These are phyloP conservation scores for Choiromyces venosus DNA, from an alignment of 495 filamentous ascomycete genomes.

Conservation along the genomic window DNA sequence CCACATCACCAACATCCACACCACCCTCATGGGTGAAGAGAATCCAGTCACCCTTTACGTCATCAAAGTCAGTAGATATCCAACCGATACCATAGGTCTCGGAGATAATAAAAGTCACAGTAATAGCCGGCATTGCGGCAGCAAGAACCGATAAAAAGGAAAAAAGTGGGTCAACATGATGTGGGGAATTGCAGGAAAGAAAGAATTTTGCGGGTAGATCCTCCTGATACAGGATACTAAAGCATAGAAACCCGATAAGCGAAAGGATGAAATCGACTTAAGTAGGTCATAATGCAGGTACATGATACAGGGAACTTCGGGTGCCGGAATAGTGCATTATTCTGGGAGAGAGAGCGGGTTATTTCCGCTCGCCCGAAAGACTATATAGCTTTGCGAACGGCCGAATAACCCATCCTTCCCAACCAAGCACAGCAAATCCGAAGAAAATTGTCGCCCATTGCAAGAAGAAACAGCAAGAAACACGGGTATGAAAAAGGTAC, in stretches of 20 bases:
- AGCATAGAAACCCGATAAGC: slow-evolving; percentile 23
- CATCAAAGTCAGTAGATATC: slow-evolving; percentile 22
- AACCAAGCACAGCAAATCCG: slow-evolving; percentile 13
- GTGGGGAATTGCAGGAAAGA: slow-evolving; percentile 5
- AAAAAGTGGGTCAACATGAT: slow-evolving; percentile 9
- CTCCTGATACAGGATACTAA: slow-evolving; percentile 21
- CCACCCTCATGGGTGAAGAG: slow-evolving; percentile 99
- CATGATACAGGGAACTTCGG: slow-evolving; percentile 20
- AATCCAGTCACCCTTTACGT: slow-evolving; percentile 88
- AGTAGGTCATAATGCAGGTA: slow-evolving; percentile 16
- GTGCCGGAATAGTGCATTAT: slow-evolving; percentile 16
- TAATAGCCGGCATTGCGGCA: slow-evolving; percentile 2
- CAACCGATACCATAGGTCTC: slow-evolving; percentile 1
- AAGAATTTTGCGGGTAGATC: slow-evolving; percentile 12
- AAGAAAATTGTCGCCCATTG: slow-evolving; percentile 8
- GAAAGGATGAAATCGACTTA: slow-evolving; percentile 1
- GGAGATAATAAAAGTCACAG: not conserved
- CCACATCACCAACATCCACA: slow-evolving; percentile 99
- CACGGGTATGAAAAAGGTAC: slow-evolving; percentile 42
- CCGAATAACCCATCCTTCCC: slow-evolving; percentile 15
- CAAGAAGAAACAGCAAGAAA: slow-evolving; percentile 20
- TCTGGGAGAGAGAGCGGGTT: slow-evolving; percentile 16
- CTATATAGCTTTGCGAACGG: slow-evolving; percentile 27
- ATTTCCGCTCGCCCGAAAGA: slow-evolving; percentile 38
- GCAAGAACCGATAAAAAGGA: not conserved